These are phyloP conservation scores for Phytophthora pseudosyringae DNA, from an alignment of 352 stramenopile species.

Conservation along the genomic window DNA sequence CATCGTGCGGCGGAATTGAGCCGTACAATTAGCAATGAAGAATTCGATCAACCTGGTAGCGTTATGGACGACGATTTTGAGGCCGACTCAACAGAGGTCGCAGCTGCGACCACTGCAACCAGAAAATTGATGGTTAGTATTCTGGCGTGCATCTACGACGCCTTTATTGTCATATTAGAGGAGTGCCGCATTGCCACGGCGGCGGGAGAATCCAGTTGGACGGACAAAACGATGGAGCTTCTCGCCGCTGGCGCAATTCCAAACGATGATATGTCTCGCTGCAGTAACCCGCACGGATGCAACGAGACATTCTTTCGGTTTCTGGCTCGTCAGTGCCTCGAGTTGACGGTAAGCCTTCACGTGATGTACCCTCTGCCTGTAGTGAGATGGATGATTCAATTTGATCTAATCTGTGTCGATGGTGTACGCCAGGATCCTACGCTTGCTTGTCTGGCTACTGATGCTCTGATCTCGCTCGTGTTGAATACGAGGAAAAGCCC, in stretches of 20 bases:
- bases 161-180: conserved; percentile 47
- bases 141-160: conserved; percentile 49
- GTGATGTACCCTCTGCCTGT: not conserved
- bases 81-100: conserved; percentile 3
- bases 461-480: conserved; percentile 49
- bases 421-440: conserved; percentile 45
- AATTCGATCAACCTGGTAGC: conserved; percentile 36
- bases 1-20: conserved; percentile 37
- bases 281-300: conserved; percentile 8
- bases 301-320: conserved; percentile 57
- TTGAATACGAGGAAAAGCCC: conserved; percentile 48
- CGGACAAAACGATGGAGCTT: conserved; percentile 39
- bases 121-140: conserved; percentile 36
- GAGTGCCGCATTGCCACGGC: conserved; percentile 32
- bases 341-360: conserved; percentile 46
- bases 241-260: conserved; percentile 37
- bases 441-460: conserved; percentile 49
- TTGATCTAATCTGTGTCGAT: conserved; percentile 5
- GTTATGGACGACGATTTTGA: conserved; percentile 26
- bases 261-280: conserved; percentile 23
- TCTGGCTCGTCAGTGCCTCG: conserved; percentile 51
- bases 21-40: conserved; percentile 34
- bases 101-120: conserved; percentile 17
- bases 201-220: conserved; percentile 33
- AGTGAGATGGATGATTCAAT: not conserved